These are phyloP conservation scores for Nicotiana tomentosiformis DNA, from an alignment of 257 asterid species.

Conservation along the genomic window DNA sequence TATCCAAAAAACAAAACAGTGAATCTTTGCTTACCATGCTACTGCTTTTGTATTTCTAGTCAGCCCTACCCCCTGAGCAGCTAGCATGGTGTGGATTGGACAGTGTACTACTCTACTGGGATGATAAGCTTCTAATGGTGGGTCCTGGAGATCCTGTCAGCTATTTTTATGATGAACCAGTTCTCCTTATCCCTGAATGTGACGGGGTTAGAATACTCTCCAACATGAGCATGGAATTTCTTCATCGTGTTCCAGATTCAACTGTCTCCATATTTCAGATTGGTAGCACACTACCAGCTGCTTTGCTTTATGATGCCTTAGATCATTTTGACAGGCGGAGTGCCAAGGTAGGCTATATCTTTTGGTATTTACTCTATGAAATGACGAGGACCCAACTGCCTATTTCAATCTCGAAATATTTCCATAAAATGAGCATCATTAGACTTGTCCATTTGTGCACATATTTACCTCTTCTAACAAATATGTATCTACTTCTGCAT, in stretches of 20 bases:
- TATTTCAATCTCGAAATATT: neutral
- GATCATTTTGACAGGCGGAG: constrained; percentile 94
- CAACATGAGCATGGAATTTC: constrained; percentile 73
- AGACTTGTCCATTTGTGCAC: neutral
- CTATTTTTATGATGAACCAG: constrained; percentile 84
- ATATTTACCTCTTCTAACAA: neutral
- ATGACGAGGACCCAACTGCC: neutral
- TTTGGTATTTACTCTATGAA: neutral
- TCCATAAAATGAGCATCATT: neutral
- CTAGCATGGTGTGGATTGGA: constrained; percentile 98
- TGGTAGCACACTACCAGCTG: constrained; percentile 93
- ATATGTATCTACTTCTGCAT: neutral
- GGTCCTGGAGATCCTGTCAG: constrained; percentile 95
- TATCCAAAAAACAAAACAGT: neutral
- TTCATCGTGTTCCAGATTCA: constrained; percentile 95
- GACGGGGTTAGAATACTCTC: constrained; percentile 93
- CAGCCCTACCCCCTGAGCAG: constrained; percentile 92
- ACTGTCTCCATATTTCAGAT: constrained; percentile 90
- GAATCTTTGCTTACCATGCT: neutral
- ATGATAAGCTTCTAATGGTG: constrained; percentile 92
- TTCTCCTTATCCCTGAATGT: constrained; percentile 82
- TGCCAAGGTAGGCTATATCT: constrained; percentile 59
- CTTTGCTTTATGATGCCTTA: constrained; percentile 86
- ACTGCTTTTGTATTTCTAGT: constrained; percentile 35
- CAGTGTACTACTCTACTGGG: constrained; percentile 87